phyloP scores from a whole-genome alignment of 257 asterid species.

The Plectranthus barbatus region DNA sequence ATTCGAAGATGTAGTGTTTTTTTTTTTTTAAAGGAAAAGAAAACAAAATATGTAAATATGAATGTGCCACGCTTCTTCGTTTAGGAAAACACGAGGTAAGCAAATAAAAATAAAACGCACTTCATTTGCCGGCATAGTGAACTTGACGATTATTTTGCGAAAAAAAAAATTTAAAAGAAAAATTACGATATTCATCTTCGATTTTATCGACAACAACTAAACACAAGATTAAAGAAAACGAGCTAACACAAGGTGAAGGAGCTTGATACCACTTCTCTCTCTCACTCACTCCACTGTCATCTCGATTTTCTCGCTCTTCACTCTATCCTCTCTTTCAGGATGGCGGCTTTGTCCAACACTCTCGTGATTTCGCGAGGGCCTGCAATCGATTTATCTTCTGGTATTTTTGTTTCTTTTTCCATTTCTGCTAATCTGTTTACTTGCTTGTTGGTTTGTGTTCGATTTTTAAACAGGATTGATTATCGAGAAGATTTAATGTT shows the following conservation, averaged over 20 bases:
- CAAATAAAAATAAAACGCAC: not conserved
- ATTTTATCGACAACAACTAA: conserved; percentile 19
- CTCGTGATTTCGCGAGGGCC: conserved; percentile 24
- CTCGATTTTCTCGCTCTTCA: conserved; percentile 24
- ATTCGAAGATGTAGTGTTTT: no score
- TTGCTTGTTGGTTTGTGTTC: not conserved
- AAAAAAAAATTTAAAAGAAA: not conserved
- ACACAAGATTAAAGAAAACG: not conserved
- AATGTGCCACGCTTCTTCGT: not conserved
- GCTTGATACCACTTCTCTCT: not conserved
- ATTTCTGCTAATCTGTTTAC: not conserved
- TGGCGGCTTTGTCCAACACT: conserved; percentile 46
- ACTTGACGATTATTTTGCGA: no score
- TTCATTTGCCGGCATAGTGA: no score
- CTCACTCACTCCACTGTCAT: not conserved
- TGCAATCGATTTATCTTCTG: conserved; percentile 24
- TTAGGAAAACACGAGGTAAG: not conserved
- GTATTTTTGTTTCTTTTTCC: conserved; percentile 10
- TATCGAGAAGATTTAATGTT: not conserved
- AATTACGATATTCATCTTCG: conserved; percentile 16
- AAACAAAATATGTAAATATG: no score
- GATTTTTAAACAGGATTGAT: not conserved
- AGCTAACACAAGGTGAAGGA: not conserved
- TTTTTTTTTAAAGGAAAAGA: no score
- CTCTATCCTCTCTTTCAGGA: conserved; percentile 2